These are phyloP conservation scores for Gremmenia infestans DNA, from an alignment of 2,329 filamentous ascomycete genomes.

Conservation along the genomic window DNA sequence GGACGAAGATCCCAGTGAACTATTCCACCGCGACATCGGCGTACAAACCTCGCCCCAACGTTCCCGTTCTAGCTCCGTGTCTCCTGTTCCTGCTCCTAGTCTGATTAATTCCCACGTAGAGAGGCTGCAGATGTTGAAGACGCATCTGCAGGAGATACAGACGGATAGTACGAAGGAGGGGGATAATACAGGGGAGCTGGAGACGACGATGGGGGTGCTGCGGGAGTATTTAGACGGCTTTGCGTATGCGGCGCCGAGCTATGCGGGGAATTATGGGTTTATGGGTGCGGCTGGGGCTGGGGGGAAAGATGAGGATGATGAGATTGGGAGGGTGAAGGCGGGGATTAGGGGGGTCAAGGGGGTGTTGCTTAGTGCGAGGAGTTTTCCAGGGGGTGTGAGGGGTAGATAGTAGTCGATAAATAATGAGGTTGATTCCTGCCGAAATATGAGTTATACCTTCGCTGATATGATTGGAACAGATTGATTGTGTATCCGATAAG, in stretches of 20 bases:
- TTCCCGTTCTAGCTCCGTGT: conserved; percentile 33
- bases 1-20: conserved; percentile 64
- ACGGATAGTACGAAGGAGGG: conserved; percentile 31
- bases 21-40: conserved; percentile 76
- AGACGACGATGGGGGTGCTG: conserved; percentile 42
- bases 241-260: conserved; percentile 39
- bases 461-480: too few species aligned
- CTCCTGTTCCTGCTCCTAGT: conserved; percentile 26
- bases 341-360: conserved; percentile 78
- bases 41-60: conserved; percentile 64
- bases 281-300: conserved; percentile 26
- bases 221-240: conserved; percentile 62
- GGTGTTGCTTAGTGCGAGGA: conserved; percentile 67
- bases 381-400: conserved; percentile 50
- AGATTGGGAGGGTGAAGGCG: conserved; percentile 66
- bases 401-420: background rate
- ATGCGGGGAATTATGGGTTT: conserved; percentile 28
- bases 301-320: conserved; percentile 55
- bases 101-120: background rate
- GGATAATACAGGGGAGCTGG: conserved; percentile 19
- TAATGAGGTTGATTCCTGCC: too few species aligned
- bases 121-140: background rate
- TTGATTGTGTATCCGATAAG: too few species aligned
- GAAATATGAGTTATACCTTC: too few species aligned
- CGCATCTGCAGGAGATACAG: conserved; percentile 32